A percentile compares a stretch with the other conserved stretches of the same genome.
Evolutionary conservation across 2,329 filamentous ascomycete species (phyloP).

Genomic region (Sarocladium oryzae): DNA sequence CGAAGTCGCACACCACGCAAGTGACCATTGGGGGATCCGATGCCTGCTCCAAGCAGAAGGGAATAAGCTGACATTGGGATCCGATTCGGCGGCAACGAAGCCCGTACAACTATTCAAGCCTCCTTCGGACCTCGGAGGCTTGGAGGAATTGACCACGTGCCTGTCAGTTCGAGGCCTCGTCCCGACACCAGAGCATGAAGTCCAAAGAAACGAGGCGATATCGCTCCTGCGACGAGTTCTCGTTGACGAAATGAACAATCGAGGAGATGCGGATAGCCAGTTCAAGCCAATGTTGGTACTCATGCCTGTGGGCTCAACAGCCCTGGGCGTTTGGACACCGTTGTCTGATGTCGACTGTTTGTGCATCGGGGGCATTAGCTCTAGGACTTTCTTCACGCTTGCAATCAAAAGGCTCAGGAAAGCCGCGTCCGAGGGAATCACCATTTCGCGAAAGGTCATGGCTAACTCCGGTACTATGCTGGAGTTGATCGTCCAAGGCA

Average conservation of each 20-base stretch:
- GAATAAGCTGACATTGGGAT: neutral
- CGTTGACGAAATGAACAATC: slow-evolving; percentile 22
- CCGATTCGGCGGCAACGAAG: neutral
- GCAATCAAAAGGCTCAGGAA: slow-evolving; percentile 47
- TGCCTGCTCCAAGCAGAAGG: slow-evolving; percentile 27
- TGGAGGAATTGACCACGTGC: slow-evolving; percentile 28
- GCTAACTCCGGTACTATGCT: slow-evolving; percentile 57
- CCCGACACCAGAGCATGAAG: slow-evolving; percentile 38
- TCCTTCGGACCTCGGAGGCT: slow-evolving; percentile 21
- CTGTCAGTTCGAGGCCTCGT: slow-evolving; percentile 34
- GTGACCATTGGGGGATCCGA: slow-evolving; percentile 54
- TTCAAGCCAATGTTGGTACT: slow-evolving; percentile 37
- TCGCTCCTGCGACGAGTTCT: slow-evolving; percentile 36
- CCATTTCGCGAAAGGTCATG: slow-evolving; percentile 50
- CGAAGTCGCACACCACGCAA: slow-evolving; percentile 27
- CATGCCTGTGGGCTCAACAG: slow-evolving; percentile 60
- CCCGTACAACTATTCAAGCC: slow-evolving; percentile 26
- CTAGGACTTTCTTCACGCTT: slow-evolving; percentile 55
- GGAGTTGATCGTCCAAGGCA: slow-evolving; percentile 50
- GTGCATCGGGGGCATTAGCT: slow-evolving; percentile 55
- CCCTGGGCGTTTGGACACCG: slow-evolving; percentile 53
- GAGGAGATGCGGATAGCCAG: slow-evolving; percentile 11
- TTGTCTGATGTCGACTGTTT: slow-evolving; percentile 60
- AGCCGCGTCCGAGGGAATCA: slow-evolving; percentile 35
- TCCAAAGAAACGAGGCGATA: slow-evolving; percentile 36